phyloP scores from a whole-genome alignment of 805 yeast genomes.

The Grigorovia humatica region DNA sequence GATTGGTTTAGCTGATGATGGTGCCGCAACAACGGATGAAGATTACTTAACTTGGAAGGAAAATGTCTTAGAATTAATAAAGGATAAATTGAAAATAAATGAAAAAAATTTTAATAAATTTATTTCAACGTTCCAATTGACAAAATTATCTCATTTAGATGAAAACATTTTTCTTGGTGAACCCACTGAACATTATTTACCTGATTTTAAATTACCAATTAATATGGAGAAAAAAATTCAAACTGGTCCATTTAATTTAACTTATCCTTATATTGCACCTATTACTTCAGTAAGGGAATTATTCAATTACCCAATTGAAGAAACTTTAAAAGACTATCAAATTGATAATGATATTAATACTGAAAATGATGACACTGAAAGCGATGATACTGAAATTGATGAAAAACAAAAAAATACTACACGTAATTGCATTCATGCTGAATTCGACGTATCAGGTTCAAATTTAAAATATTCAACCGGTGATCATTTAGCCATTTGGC shows the following conservation, averaged over 20 bases:
- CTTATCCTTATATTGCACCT: conserved; percentile 77
- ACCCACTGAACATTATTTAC: conserved; percentile 52
- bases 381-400: too few species aligned
- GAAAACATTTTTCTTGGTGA: conserved; percentile 67
- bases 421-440: conserved; percentile 84
- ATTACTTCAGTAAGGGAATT: conserved; percentile 57
- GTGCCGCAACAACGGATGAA: conserved; percentile 88
- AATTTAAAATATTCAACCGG: conserved; percentile 86
- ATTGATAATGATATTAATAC: too few species aligned
- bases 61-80: conserved; percentile 52
- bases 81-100: conserved; percentile 52
- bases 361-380: neutral
- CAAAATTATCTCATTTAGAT: conserved; percentile 30
- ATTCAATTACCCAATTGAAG: conserved; percentile 39
- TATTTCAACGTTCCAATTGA: conserved; percentile 52
- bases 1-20: conserved; percentile 91
- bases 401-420: too few species aligned
- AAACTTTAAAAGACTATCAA: conserved; percentile 9
- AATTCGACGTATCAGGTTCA: conserved; percentile 69
- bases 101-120: conserved; percentile 56
- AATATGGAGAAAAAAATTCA: conserved; percentile 30
- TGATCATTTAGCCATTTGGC: conserved; percentile 92
- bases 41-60: conserved; percentile 94
- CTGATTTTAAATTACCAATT: conserved; percentile 26
- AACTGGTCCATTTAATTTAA: conserved; percentile 71